Evolutionary conservation across 1,139 yeast genomes (phyloP).

Genomic region (Scheffersomyces parashehatae): DNA sequence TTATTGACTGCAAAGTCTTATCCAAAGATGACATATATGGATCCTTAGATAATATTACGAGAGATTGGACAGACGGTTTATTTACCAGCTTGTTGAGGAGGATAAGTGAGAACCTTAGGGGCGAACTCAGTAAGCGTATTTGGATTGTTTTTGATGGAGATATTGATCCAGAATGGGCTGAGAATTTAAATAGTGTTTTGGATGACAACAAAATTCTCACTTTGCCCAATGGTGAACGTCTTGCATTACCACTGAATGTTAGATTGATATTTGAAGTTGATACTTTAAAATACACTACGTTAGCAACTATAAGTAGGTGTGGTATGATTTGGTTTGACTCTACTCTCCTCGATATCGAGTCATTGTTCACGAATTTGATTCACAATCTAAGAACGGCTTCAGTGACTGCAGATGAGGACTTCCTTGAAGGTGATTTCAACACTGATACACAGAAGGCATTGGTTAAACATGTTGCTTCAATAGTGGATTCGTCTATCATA

Average conservation of each 20-base stretch:
- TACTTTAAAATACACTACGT: conserved; percentile 65
- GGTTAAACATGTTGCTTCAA: conserved; percentile 4
- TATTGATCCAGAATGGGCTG: conserved; percentile 94
- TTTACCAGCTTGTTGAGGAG: conserved; percentile 69
- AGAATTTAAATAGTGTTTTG: conserved; percentile 82
- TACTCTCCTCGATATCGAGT: conserved; percentile 20
- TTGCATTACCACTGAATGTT: conserved; percentile 64
- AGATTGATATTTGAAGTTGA: conserved; percentile 79
- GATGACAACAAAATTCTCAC: conserved; percentile 86
- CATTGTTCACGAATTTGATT: conserved; percentile 21
- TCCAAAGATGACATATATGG: conserved; percentile 74
- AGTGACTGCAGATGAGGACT: neutral
- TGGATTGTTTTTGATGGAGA: conserved; percentile 95
- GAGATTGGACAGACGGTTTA: conserved; percentile 94
- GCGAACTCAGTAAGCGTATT: conserved; percentile 54
- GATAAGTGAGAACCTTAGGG: conserved; percentile 57
- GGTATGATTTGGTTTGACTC: conserved; percentile 79
- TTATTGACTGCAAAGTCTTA: conserved; percentile 76
- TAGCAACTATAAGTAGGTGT: conserved; percentile 92
- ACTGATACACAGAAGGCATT: conserved; percentile 10
- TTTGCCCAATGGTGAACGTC: conserved; percentile 86
- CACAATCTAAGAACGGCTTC: conserved; percentile 16
- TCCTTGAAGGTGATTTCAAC: neutral
- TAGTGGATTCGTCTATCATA: conserved; percentile 7
- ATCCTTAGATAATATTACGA: conserved; percentile 65